Base-by-base conservation (phyloP, 2,329 filamentous ascomycete genomes). In the Zymoseptoria crescenta region DNA sequence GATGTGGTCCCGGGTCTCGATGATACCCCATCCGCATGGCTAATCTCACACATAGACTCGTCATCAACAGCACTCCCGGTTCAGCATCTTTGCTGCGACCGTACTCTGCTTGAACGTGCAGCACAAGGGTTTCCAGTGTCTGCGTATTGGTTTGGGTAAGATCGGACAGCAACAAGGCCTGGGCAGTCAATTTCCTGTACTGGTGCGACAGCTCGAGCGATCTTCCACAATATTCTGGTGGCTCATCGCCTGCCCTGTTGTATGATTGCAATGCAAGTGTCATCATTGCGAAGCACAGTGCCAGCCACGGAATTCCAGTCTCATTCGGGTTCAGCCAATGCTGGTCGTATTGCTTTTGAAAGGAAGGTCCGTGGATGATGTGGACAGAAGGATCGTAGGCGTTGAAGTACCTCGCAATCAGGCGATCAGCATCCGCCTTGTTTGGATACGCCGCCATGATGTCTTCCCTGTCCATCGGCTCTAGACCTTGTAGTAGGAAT, bases 341-440 rank as follows among this genome's bases (percentile, higher is more conserved):
- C 62, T 77, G 76, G 63, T 86, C 82, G 66, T 87, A 87, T 72
- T 85, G 75, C 68, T 87, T 83, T 69, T 93, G 86, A 68, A 96
- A 96, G 0, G 90, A 92, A 9, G 91, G 92, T 0, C 86, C 86
- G 59, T 80, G 77, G 57, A 81, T 77, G 58, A 80, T 79, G 58
- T 79, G 81, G 55, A 83, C 81, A 28, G 81, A 80, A 13, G 83
- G 84, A 65, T 87, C 84, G 65, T 84, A 85, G 28, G 88, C 93
- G 71, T 93, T 93, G 78, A 97, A 96, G 71, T 95, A 99, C 61
- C 93, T 85, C 62, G 87, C 87, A 62, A 96, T 88, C 19, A 97
- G 80, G 24, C 90, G 86, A 68, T 96, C 85, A n/a, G 94, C 87
- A 24, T 86, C 88, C 45, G 88, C 85, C 70, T 91, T 93, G 0